Conservation (phyloP, 2,329 filamentous ascomycete genomes). For the Monosporascus sp. region DNA sequence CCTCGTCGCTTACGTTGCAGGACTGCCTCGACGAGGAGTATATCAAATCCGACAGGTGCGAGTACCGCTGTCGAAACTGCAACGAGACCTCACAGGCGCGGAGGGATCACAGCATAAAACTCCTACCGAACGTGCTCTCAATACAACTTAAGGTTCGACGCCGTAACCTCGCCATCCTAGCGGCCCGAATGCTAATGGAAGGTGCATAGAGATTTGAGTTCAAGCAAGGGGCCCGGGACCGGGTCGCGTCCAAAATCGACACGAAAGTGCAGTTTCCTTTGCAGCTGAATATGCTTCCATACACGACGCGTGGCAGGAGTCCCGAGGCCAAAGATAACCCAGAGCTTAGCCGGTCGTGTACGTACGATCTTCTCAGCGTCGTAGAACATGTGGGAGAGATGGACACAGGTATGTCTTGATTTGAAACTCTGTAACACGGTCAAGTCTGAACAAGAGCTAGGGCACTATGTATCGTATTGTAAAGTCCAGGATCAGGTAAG, state of each 20-base stretch:
- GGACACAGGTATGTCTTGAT: conserved; percentile 55
- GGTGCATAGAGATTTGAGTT: conserved; percentile 62
- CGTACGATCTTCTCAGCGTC: conserved; percentile 83
- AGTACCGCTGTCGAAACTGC: conserved; percentile 83
- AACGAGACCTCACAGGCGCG: conserved; percentile 70
- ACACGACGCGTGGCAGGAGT: conserved; percentile 62
- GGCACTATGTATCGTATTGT: conserved; percentile 88
- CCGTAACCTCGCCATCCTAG: neutral
- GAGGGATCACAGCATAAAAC: conserved; percentile 78
- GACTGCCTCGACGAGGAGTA: conserved; percentile 83
- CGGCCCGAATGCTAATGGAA: conserved; percentile 4
- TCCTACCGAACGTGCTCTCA: conserved; percentile 80
- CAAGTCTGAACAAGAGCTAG: conserved; percentile 15
- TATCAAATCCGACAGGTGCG: conserved; percentile 79
- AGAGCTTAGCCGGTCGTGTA: conserved; percentile 59
- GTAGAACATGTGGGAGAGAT: conserved; percentile 92
- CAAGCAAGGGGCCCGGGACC: conserved; percentile 56
- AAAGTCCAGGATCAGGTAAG: conserved; percentile 67
- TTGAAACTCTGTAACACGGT: neutral
- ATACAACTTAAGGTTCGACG: conserved; percentile 80
- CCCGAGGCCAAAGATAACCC: conserved; percentile 44
- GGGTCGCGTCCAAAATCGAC: conserved; percentile 79
- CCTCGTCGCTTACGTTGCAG: conserved; percentile 51
- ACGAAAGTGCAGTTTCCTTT: conserved; percentile 81
- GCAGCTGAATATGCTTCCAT: conserved; percentile 84